A percentile compares a stretch with the other conserved stretches of the same genome.
phyloP scores from a whole-genome alignment of 768 basidiomycete species.

The Podaxis sp. region DNA sequence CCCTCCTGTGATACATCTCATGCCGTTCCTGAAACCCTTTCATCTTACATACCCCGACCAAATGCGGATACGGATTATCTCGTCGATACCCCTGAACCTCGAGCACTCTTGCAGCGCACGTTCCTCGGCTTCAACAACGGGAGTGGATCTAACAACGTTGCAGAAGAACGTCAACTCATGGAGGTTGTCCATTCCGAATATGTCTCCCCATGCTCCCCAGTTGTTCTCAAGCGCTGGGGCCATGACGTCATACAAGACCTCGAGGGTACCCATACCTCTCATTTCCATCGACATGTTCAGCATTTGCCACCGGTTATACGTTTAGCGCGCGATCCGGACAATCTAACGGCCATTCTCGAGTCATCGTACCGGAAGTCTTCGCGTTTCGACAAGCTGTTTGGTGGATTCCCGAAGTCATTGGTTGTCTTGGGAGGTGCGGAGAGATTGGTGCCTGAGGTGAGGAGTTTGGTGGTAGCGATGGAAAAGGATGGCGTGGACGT shows the following conservation, averaged over 20 bases:
- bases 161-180: slow-evolving; percentile 28
- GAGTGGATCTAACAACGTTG: slow-evolving; percentile 16
- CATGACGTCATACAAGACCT: slow-evolving; percentile 29
- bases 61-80: slow-evolving; percentile 47
- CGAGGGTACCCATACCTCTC: slow-evolving; percentile 20
- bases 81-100: slow-evolving; percentile 48
- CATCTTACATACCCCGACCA: slow-evolving; percentile 45
- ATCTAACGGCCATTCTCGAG: slow-evolving; percentile 14
- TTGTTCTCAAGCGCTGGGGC: slow-evolving; percentile 34
- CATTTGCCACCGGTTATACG: slow-evolving; percentile 15
- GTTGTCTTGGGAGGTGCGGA: slow-evolving; percentile 49
- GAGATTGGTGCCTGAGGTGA: slow-evolving; percentile 44
- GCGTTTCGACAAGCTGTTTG: slow-evolving; percentile 36
- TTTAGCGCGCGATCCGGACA: slow-evolving; percentile 14
- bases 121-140: slow-evolving; percentile 40
- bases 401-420: slow-evolving; percentile 38
- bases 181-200: slow-evolving; percentile 37
- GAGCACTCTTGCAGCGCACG: slow-evolving; percentile 47
- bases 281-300: slow-evolving; percentile 19
- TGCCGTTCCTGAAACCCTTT: slow-evolving; percentile 42
- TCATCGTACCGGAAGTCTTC: slow-evolving; percentile 20
- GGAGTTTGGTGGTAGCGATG: slow-evolving; percentile 35
- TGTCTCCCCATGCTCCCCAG: slow-evolving; percentile 35
- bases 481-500: slow-evolving; percentile 32
- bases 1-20: slow-evolving; percentile 34